Evolutionary conservation across 805 yeast species (phyloP).

Genomic region (Zygosaccharomyces rouxii): DNA sequence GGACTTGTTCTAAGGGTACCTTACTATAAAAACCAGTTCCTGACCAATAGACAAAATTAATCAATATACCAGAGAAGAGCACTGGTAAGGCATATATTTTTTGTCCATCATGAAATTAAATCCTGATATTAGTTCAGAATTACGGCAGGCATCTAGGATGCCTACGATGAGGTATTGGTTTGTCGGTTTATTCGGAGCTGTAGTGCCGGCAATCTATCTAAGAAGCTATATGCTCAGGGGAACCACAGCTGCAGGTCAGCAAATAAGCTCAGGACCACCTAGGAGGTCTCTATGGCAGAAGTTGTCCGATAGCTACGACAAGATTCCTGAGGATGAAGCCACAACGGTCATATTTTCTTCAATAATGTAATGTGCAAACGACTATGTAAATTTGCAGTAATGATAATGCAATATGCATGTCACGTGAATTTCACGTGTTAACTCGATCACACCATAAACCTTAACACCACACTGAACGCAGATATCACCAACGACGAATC

Average conservation of each 20-base stretch:
- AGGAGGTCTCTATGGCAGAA: background rate
- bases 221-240: slow-evolving; percentile 15
- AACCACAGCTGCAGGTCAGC: slow-evolving; percentile 10
- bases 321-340: slow-evolving; percentile 15
- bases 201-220: slow-evolving; percentile 28
- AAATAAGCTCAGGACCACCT: background rate
- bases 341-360: slow-evolving; percentile 23
- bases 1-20: background rate
- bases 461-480: no score
- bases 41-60: no score
- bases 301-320: slow-evolving; percentile 4
- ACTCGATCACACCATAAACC: no score
- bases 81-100: background rate
- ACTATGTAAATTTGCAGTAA: background rate
- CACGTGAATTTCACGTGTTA: no score
- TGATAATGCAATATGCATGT: background rate
- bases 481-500: no score
- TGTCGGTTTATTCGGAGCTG: slow-evolving; percentile 29
- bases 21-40: background rate
- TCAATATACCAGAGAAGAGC: background rate
- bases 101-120: slow-evolving; percentile 23
- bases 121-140: slow-evolving; percentile 26
- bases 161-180: slow-evolving; percentile 27
- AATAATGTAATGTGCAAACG: slow-evolving; percentile 12
- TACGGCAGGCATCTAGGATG: slow-evolving; percentile 24